A percentile compares a stretch with the other conserved stretches of the same genome.
phyloP scores from a whole-genome alignment of 805 yeast genomes.

The Wickerhamomyces hampshirensis region DNA sequence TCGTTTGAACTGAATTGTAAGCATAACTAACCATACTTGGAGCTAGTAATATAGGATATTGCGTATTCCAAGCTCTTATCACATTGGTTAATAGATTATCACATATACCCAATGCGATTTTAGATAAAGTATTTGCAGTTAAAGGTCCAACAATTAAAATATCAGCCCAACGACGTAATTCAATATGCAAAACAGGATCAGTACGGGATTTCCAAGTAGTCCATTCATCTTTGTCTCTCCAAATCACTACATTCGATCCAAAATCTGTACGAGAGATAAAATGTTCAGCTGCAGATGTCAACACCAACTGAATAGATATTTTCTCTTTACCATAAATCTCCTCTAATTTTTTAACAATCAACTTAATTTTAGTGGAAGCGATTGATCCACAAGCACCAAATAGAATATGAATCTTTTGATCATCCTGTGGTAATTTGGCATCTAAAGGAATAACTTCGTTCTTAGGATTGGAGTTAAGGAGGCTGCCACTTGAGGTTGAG shows the following conservation, averaged over 20 bases:
- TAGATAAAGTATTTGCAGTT: slow-evolving; percentile 88
- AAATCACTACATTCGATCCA: slow-evolving; percentile 63
- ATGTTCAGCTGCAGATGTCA: slow-evolving; percentile 82
- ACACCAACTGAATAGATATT: slow-evolving; percentile 78
- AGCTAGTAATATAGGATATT: slow-evolving; percentile 82
- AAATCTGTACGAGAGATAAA: slow-evolving; percentile 54
- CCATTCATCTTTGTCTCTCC: slow-evolving; percentile 98
- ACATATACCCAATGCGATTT: slow-evolving; percentile 85
- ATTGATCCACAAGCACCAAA: slow-evolving; percentile 88
- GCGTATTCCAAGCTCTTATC: slow-evolving; percentile 92
- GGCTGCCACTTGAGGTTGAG: background rate
- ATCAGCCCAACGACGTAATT: slow-evolving; percentile 95
- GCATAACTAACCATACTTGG: slow-evolving; percentile 96
- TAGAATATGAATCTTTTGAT: slow-evolving; percentile 80
- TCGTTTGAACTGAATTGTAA: slow-evolving; percentile 84
- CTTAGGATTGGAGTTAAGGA: slow-evolving; percentile 3
- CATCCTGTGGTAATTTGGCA: slow-evolving; percentile 69
- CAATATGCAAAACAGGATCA: slow-evolving; percentile 94
- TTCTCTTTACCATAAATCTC: slow-evolving; percentile 71
- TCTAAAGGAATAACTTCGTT: slow-evolving; percentile 50
- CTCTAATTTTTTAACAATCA: slow-evolving; percentile 74
- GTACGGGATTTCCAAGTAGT: slow-evolving; percentile 71
- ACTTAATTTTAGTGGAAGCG: slow-evolving; percentile 74
- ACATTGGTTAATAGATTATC: slow-evolving; percentile 89
- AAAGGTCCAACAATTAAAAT: slow-evolving; percentile 89